Conservation (phyloP, 2,329 filamentous ascomycete species). For the Penicillium fuscoglaucum region DNA sequence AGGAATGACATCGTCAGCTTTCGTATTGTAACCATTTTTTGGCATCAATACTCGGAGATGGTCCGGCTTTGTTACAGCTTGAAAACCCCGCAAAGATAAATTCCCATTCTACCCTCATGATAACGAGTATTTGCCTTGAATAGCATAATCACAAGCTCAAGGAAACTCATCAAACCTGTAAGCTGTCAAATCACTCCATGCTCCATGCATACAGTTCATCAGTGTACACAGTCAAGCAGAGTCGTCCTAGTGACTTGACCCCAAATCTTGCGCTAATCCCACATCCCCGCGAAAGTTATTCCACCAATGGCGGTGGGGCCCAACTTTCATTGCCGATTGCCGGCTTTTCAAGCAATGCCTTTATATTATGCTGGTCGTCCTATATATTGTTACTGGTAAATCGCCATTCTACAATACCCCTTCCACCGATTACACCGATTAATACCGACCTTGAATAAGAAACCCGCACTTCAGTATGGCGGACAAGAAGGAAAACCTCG, state of each 20-base stretch:
- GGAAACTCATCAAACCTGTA: background rate
- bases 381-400: background rate
- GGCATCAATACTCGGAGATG: background rate
- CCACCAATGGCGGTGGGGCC: background rate
- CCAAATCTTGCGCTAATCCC: background rate
- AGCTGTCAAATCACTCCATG: background rate
- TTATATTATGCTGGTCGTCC: background rate
- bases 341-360: too few species aligned
- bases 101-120: background rate
- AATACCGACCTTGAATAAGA: background rate
- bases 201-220: background rate
- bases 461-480: background rate
- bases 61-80: background rate
- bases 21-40: background rate
- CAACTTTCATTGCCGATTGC: background rate
- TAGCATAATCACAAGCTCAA: background rate
- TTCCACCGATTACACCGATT: background rate
- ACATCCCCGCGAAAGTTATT: background rate
- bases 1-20: background rate
- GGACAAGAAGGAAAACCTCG: background rate
- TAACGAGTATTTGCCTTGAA: background rate
- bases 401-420: background rate
- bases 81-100: background rate
- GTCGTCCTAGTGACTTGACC: background rate
- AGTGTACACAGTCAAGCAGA: background rate